Conservation (phyloP, 2,329 filamentous ascomycete genomes). For the Ascocoryne sarcoides region DNA sequence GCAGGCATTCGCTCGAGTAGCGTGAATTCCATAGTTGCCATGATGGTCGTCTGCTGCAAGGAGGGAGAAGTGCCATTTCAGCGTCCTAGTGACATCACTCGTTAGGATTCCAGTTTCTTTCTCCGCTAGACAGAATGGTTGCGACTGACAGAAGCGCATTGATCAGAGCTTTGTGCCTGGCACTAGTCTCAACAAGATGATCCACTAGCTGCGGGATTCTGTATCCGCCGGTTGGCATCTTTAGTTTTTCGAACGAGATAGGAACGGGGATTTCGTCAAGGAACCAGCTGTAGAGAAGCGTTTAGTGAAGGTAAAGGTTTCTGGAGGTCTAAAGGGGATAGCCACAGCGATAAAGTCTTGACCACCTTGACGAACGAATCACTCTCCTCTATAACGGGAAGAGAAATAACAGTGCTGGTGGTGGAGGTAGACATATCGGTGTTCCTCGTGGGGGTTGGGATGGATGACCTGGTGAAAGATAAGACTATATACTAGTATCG, state of each 20-base stretch:
- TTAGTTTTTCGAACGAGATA: conserved; percentile 64
- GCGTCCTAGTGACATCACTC: conserved; percentile 40
- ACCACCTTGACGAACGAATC: conserved; percentile 57
- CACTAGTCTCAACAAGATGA: conserved; percentile 51
- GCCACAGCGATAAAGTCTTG: conserved; percentile 55
- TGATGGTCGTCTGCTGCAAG: conserved; percentile 49
- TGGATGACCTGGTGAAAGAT: too few relatives aligned
- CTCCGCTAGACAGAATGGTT: not conserved
- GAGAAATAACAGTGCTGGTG: not conserved
- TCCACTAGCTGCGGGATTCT: conserved; percentile 51
- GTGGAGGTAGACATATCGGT: not conserved
- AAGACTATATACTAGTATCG: too few relatives aligned
- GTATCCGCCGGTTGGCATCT: conserved; percentile 54
- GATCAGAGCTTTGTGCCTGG: conserved; percentile 61
- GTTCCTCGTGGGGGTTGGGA: too few relatives aligned
- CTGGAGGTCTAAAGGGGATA: conserved; percentile 14
- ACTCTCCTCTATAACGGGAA: conserved; percentile 45
- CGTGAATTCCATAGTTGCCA: conserved; percentile 54
- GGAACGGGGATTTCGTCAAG: conserved; percentile 54
- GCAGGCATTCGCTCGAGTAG: conserved; percentile 63
- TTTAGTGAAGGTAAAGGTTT: conserved; percentile 4
- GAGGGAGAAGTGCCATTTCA: conserved; percentile 65
- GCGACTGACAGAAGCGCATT: conserved; percentile 61
- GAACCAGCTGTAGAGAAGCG: conserved; percentile 44
- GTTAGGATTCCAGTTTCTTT: conserved; percentile 2